phyloP scores from a whole-genome alignment of 352 stramenopile genomes.

The Pythium apleroticum region DNA sequence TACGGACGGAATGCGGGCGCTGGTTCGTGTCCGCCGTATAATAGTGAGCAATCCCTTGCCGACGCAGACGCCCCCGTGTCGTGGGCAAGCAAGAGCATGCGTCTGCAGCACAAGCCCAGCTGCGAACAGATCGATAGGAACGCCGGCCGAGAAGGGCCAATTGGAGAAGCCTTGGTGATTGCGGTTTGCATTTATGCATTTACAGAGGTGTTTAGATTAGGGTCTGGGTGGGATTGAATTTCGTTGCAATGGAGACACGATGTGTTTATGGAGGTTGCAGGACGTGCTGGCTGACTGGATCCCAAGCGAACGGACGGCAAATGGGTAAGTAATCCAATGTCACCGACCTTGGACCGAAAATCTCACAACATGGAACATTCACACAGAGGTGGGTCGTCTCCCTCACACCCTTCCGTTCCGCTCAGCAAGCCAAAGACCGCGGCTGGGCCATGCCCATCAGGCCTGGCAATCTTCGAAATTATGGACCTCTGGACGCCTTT shows the following conservation, averaged over 20 bases:
- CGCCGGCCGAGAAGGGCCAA: neutral
- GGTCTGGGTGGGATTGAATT: neutral
- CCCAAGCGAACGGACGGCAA: neutral
- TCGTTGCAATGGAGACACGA: neutral
- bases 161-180: neutral
- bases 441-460: no score
- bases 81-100: neutral
- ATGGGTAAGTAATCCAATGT: conserved; percentile 18
- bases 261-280: neutral
- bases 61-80: neutral
- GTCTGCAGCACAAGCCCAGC: neutral
- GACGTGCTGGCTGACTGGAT: neutral
- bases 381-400: no score
- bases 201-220: neutral
- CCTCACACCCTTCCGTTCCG: no score
- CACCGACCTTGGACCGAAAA: no score
- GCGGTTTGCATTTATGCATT: neutral
- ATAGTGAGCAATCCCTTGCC: neutral
- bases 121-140: conserved; percentile 2
- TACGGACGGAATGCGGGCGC: neutral
- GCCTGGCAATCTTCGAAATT: no score
- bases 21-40: neutral
- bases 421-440: neutral
- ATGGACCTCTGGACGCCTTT: no score
- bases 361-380: no score